phyloP scores from a whole-genome alignment of 768 basidiomycete genomes.

The Boletus bicolor region DNA sequence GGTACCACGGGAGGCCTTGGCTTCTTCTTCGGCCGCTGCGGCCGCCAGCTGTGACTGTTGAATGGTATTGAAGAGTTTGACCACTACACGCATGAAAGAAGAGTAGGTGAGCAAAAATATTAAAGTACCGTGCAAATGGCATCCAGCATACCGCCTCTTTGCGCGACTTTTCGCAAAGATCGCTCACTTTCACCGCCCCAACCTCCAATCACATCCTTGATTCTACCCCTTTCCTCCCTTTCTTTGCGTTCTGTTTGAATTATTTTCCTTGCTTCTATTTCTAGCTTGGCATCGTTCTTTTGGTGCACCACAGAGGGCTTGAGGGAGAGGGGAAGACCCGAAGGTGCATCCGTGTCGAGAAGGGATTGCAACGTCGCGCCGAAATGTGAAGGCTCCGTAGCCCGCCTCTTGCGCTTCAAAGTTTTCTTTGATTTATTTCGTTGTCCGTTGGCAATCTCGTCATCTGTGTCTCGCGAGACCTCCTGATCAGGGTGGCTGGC shows the following conservation, averaged over 20 bases:
- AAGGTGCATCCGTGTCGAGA: conserved; percentile 68
- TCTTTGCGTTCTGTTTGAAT: conserved; percentile 71
- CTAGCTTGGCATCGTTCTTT: conserved; percentile 73
- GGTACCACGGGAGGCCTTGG: conserved; percentile 61
- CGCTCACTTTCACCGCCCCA: conserved; percentile 86
- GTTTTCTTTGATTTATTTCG: conserved; percentile 73
- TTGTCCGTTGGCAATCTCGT: conserved; percentile 58
- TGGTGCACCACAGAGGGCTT: conserved; percentile 69
- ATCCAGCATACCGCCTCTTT: conserved; percentile 63
- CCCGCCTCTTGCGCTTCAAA: conserved; percentile 77
- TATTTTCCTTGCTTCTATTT: conserved; percentile 66
- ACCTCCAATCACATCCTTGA: conserved; percentile 74
- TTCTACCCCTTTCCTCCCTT: conserved; percentile 64
- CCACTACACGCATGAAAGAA: conserved; percentile 43
- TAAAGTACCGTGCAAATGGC: not conserved
- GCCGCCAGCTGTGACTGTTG: conserved; percentile 73
- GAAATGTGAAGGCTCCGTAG: conserved; percentile 70
- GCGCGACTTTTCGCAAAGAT: conserved; percentile 78
- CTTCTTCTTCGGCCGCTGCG: conserved; percentile 49
- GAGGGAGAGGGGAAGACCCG: conserved; percentile 69
- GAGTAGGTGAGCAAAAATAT: not conserved
- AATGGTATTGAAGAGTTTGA: conserved; percentile 84
- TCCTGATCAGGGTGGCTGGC: conserved; percentile 16
- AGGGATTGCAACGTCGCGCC: conserved; percentile 72
- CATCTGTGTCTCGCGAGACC: conserved; percentile 49